phyloP scores from a whole-genome alignment of 371 early-diverging fungal species.

The Caulochytrium protostelioides region DNA sequence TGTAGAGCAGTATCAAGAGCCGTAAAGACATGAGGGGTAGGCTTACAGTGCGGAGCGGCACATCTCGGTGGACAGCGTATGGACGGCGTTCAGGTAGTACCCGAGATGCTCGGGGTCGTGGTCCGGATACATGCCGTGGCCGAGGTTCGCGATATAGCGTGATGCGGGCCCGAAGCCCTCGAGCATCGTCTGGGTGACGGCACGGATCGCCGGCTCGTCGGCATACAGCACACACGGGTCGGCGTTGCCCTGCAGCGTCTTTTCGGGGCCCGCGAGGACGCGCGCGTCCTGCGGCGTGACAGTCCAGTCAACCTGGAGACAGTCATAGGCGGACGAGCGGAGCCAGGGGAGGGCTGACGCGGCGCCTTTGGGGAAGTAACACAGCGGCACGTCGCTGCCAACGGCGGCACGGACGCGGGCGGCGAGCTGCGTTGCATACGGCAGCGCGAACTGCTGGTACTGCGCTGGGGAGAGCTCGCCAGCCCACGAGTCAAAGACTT shows the following conservation, averaged over 20 bases:
- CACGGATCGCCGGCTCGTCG: slow-evolving; percentile 43
- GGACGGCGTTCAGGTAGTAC: slow-evolving; percentile 21
- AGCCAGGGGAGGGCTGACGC: too few relatives aligned
- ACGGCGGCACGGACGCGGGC: slow-evolving; percentile 37
- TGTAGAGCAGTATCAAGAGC: too few relatives aligned
- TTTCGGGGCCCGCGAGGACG: slow-evolving; percentile 3
- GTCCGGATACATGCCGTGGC: slow-evolving; percentile 68
- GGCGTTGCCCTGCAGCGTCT: slow-evolving; percentile 84
- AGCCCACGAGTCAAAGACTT: slow-evolving; percentile 93
- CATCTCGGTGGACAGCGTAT: too few relatives aligned
- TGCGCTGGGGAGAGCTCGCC: slow-evolving; percentile 70
- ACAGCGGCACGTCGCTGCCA: slow-evolving; percentile 66
- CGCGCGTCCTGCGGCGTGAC: slow-evolving; percentile 49
- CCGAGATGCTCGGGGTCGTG: slow-evolving; percentile 25
- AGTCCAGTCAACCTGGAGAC: slow-evolving; percentile 92
- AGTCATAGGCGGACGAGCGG: too few relatives aligned
- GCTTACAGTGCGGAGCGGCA: too few relatives aligned
- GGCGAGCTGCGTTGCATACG: slow-evolving; percentile 67
- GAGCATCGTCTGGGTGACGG: slow-evolving; percentile 56
- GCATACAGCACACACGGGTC: slow-evolving; percentile 73
- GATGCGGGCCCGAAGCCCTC: slow-evolving; percentile 46
- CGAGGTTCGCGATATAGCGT: slow-evolving; percentile 78
- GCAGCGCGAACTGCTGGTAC: slow-evolving; percentile 62
- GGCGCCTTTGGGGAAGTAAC: slow-evolving; percentile 79
- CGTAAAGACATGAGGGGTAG: too few relatives aligned